These are phyloP conservation scores for Emergomyces africanus DNA, from an alignment of 2,329 filamentous ascomycete species.

Conservation along the genomic window DNA sequence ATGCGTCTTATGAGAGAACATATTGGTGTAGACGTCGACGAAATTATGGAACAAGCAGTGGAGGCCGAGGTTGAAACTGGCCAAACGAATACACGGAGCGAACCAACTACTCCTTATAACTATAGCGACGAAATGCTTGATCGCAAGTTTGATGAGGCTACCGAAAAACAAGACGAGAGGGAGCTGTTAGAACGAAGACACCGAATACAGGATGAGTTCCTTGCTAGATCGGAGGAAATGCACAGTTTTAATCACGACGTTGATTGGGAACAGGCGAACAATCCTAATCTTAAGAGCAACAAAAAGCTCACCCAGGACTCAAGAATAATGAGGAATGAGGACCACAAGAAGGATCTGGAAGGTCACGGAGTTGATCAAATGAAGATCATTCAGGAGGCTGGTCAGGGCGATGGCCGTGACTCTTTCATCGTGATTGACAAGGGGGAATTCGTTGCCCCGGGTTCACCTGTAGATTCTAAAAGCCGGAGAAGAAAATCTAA, in stretches of 20 bases:
- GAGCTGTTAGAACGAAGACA: conserved; percentile 32
- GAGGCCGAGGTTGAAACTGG: conserved; percentile 42
- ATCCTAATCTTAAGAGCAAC: conserved; percentile 42
- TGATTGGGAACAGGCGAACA: conserved; percentile 47
- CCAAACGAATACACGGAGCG: conserved; percentile 2
- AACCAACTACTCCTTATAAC: background rate
- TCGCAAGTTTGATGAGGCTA: conserved; percentile 19
- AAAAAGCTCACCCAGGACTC: conserved; percentile 45
- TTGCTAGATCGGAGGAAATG: conserved; percentile 43
- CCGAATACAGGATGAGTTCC: conserved; percentile 42
- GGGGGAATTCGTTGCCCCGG: conserved; percentile 58
- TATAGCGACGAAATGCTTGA: conserved; percentile 14
- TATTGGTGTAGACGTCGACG: conserved; percentile 69
- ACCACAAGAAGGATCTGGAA: conserved; percentile 61
- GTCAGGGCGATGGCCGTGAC: conserved; percentile 54
- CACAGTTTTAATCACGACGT: conserved; percentile 67
- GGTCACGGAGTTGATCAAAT: conserved; percentile 68
- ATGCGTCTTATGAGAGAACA: conserved; percentile 86
- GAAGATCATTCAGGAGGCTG: conserved; percentile 50
- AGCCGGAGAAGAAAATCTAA: background rate
- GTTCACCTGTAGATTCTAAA: conserved; percentile 31
- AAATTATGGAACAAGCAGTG: conserved; percentile 68
- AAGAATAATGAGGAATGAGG: conserved; percentile 46
- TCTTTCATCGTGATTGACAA: conserved; percentile 51
- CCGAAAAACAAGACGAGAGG: conserved; percentile 28